Base-by-base conservation (phyloP, 2,329 filamentous ascomycete species). In the Bisporella sp. region DNA sequence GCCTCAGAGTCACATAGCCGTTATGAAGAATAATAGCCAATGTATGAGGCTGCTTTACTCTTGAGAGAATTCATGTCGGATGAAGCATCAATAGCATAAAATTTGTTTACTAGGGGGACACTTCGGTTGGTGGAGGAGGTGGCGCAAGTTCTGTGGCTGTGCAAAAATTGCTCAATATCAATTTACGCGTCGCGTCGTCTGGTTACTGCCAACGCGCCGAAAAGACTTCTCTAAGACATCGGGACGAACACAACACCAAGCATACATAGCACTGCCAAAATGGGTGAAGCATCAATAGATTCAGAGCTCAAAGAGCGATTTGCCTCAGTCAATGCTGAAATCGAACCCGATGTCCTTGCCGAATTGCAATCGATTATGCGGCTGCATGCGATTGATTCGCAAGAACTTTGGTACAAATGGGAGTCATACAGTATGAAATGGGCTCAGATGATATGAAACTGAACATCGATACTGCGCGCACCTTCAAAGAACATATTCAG, bases 391-490 rank as follows among this genome's bases (percentile, higher is more conserved):
- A 78, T 97, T 54, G 81, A 83, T 12, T 77, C 84, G 33, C 84
- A 97, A 67, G 93, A 97, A 66, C 76, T 97, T 30, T 96, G 89
- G 69, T 96, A 89, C 81, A 97, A 97, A 76, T 99, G 93, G 93
- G 93, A 99, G 69, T 92, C 90, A 0, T 97, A 96, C 75, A 91
- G 87, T 68, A 85, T 99, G 66, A 95, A 92, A 90, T 97, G 84
- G 89, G 91, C 29, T 73, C 81, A 45, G 89, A 95, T 50, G 86
- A 89, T 51, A 83, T 84, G 54, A 83, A 77, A 53, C 71, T 88
- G 54, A 81, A 85, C 45, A 74, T 95, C 41, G 79, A 85, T 37
- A 85, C 79, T 0, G 79, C 88, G 43, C 79, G 85, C 41, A 81
- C 82, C 49, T 86, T 99, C 66, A 96, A 96, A 68, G 87, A 89